phyloP scores from a whole-genome alignment of 257 asterid species.

The Gentiana macrophylla region DNA sequence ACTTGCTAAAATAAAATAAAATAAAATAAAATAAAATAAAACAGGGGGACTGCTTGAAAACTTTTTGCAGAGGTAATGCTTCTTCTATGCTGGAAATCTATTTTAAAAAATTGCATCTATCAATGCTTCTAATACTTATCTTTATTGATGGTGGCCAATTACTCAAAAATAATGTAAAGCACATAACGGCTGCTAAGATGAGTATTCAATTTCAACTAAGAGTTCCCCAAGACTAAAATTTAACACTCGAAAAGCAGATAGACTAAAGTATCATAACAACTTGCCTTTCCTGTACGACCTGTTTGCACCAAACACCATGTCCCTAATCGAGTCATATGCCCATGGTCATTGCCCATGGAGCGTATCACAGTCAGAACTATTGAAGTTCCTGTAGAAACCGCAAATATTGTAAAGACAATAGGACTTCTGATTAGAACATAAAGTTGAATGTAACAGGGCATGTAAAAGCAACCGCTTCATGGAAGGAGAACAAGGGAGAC shows the following conservation, averaged over 20 bases:
- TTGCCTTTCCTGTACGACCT: constrained; percentile 87
- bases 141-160: neutral
- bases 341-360: constrained; percentile 74
- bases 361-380: constrained; percentile 83
- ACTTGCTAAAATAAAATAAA: too few species aligned
- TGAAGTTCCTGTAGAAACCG: constrained; percentile 32
- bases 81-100: neutral
- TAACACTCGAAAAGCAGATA: too few species aligned
- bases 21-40: too few species aligned
- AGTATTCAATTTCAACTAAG: neutral
- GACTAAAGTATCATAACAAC: constrained; percentile 10
- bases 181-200: neutral
- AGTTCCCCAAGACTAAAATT: neutral
- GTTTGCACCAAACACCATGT: constrained; percentile 93
- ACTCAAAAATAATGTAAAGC: neutral
- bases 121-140: neutral
- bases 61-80: neutral
- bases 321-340: constrained; percentile 69
- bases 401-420: neutral
- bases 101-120: too few species aligned
- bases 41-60: too few species aligned
- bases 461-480: neutral
- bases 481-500: neutral
- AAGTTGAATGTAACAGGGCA: neutral
- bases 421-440: neutral